Conservation (phyloP, 495 filamentous ascomycete genomes). For the Platismatia glauca region DNA sequence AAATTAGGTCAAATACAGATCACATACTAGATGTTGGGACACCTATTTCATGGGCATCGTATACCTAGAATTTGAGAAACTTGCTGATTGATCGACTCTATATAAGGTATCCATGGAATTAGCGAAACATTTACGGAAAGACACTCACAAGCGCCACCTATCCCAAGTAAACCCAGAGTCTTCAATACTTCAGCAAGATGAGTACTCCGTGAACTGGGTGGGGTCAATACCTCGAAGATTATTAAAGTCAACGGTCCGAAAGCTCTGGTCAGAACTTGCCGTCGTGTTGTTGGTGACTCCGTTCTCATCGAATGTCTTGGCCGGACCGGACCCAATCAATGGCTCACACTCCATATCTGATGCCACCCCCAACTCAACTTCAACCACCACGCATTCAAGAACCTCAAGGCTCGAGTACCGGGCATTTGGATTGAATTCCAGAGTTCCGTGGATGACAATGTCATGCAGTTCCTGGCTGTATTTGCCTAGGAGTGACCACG, state of each 20-base stretch:
- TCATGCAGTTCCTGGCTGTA: conserved; percentile 7
- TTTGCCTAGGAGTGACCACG: neutral
- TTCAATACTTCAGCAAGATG: neutral
- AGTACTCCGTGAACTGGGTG: neutral
- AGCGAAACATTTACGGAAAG: neutral
- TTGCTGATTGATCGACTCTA: neutral
- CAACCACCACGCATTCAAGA: neutral
- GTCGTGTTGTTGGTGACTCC: neutral
- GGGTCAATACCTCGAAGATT: neutral
- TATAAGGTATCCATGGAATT: neutral
- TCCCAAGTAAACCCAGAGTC: neutral
- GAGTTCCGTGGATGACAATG: neutral
- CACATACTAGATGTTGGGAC: no score
- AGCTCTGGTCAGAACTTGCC: neutral
- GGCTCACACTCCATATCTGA: neutral
- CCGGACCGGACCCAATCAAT: neutral
- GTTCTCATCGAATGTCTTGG: conserved; percentile 7
- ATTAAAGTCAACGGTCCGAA: neutral
- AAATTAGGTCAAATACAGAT: no score
- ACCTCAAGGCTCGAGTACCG: neutral
- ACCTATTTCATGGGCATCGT: no score
- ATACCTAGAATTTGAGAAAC: neutral
- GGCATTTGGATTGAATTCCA: conserved; percentile 2
- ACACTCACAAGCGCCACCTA: neutral
- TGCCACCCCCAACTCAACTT: neutral